A percentile compares a stretch with the other conserved stretches of the same genome.
Evolutionary conservation across 352 stramenopile genomes (phyloP).

Genomic region (Phytophthora ohioensis): DNA sequence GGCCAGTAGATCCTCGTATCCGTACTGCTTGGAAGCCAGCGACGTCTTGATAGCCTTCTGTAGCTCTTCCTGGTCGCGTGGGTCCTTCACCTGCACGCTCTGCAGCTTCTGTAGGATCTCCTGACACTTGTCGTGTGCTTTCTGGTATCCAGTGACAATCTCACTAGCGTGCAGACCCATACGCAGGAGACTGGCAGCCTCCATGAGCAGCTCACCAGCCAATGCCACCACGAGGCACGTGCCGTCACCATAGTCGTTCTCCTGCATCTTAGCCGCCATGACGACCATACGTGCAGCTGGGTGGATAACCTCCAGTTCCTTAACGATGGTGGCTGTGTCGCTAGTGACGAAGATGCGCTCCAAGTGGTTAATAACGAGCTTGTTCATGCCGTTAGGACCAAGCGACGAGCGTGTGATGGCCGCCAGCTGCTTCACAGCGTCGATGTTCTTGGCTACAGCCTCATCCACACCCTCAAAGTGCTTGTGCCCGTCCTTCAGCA

Average conservation of each 20-base stretch:
- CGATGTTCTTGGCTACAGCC: slow-evolving; percentile 98
- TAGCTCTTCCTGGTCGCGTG: slow-evolving; percentile 90
- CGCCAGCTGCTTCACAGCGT: slow-evolving; percentile 98
- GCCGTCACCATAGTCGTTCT: slow-evolving; percentile 96
- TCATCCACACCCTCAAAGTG: slow-evolving; percentile 96
- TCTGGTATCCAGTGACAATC: slow-evolving; percentile 98
- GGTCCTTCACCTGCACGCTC: slow-evolving; percentile 70
- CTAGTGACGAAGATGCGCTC: slow-evolving; percentile 99
- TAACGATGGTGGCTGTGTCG: slow-evolving; percentile 99
- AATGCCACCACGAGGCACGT: slow-evolving; percentile 98
- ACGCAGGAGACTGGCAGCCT: slow-evolving; percentile 96
- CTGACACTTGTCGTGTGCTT: slow-evolving; percentile 94
- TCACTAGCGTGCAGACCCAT: slow-evolving; percentile 98
- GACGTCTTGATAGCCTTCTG: slow-evolving; percentile 94
- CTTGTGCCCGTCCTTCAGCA: slow-evolving; percentile 99
- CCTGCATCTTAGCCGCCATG: slow-evolving; percentile 98
- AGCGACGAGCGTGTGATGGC: slow-evolving; percentile 98
- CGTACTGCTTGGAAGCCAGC: slow-evolving; percentile 98
- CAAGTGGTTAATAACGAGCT: slow-evolving; percentile 99
- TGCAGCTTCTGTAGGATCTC: slow-evolving; percentile 94
- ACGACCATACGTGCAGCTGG: slow-evolving; percentile 99
- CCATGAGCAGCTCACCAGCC: slow-evolving; percentile 96
- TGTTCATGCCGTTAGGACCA: slow-evolving; percentile 99
- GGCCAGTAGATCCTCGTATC: slow-evolving; percentile 95
- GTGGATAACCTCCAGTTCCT: slow-evolving; percentile 98